phyloP scores from a whole-genome alignment of 768 basidiomycete species.

The Naganishia randhawae region DNA sequence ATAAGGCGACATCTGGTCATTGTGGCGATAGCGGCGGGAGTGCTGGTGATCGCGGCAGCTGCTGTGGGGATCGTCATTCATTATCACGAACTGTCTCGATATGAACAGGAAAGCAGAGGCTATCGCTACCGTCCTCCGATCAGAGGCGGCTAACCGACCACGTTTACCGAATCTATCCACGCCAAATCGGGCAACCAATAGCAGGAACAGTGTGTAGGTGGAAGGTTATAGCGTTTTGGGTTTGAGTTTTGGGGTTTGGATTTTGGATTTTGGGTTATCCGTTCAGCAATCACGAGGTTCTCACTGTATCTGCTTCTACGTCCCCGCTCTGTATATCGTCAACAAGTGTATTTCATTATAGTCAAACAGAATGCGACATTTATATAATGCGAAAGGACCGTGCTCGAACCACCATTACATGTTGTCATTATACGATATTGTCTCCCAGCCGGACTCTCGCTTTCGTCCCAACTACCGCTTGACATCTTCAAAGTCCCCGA shows the following conservation, averaged over 20 bases:
- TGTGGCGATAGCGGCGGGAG: background rate
- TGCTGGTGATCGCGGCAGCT: background rate
- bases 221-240: background rate
- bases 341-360: background rate
- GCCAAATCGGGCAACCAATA: background rate
- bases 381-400: background rate
- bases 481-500: slow-evolving; percentile 43
- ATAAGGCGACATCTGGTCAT: background rate
- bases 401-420: background rate
- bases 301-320: background rate
- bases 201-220: background rate
- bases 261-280: no score
- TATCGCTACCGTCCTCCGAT: background rate
- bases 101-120: background rate
- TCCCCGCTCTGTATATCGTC: background rate
- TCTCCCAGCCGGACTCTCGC: no score
- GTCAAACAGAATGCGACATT: background rate
- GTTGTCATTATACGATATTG: no score
- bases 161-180: background rate
- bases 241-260: no score
- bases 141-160: background rate
- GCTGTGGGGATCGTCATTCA: background rate
- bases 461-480: slow-evolving; percentile 7
- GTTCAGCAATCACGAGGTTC: background rate
- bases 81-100: background rate